These are phyloP conservation scores for Achaetomium macrosporum DNA, from an alignment of 2,329 filamentous ascomycete species.

Conservation along the genomic window DNA sequence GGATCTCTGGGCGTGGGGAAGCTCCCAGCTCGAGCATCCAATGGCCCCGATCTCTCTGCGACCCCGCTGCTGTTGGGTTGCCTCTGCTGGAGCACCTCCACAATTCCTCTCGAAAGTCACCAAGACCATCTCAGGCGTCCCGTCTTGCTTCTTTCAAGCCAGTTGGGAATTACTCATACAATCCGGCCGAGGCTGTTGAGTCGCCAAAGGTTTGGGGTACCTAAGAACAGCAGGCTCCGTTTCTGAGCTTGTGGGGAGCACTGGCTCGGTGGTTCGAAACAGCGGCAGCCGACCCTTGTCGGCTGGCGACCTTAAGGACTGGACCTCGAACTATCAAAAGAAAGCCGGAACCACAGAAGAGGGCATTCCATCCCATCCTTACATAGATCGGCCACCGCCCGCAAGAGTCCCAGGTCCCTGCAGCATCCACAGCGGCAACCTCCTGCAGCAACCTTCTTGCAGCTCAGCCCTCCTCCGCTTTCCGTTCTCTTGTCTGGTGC, in stretches of 20 bases:
- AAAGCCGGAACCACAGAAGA: not conserved
- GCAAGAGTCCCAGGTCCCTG: conserved; percentile 17
- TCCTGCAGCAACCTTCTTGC: conserved; percentile 17
- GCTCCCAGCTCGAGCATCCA: conserved; percentile 16
- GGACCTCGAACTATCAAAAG: not conserved
- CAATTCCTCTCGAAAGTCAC: conserved; percentile 1
- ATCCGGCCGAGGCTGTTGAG: not conserved
- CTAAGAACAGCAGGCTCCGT: no score
- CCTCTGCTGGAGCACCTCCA: conserved; percentile 7
- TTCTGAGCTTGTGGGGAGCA: no score
- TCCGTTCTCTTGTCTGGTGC: conserved; percentile 8
- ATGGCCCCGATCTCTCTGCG: conserved; percentile 13
- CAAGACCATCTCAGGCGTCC: conserved; percentile 2
- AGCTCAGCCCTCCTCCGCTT: not conserved
- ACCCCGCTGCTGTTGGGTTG: conserved; percentile 24
- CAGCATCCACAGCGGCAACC: conserved; percentile 26
- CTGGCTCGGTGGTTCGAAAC: no score
- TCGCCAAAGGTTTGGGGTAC: no score
- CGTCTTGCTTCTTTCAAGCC: conserved; percentile 16
- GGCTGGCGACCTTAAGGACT: not conserved
- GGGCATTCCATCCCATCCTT: conserved; percentile 12
- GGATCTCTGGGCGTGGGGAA: conserved; percentile 24
- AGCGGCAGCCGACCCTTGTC: no score
- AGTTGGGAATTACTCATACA: conserved; percentile 8
- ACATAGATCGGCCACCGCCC: conserved; percentile 14